Conservation (phyloP, 108 stramenopile genomes). For the Epipyxis sp. region DNA sequence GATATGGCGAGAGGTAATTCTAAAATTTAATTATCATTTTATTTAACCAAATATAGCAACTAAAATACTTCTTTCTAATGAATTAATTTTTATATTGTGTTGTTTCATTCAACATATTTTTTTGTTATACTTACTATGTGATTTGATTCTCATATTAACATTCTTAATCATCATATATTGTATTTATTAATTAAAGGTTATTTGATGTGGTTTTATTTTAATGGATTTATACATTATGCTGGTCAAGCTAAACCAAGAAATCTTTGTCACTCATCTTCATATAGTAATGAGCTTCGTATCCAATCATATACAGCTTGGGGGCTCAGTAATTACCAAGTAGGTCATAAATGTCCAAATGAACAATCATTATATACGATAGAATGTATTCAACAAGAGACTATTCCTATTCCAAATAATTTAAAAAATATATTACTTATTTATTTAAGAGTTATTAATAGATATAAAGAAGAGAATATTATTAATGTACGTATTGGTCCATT, state of each 20-base stretch:
- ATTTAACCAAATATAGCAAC: no score
- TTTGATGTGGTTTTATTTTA: constrained; percentile 15
- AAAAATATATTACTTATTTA: background rate
- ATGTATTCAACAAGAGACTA: background rate
- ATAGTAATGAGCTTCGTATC: background rate
- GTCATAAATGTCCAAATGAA: background rate
- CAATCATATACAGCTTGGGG: background rate
- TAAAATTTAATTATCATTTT: no score
- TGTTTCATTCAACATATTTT: no score
- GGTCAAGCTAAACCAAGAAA: background rate
- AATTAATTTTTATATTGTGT: no score
- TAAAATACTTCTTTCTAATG: no score
- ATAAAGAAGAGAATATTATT: background rate
- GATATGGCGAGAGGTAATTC: constrained; percentile 24
- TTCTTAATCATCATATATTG: no score
- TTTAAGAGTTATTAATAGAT: background rate
- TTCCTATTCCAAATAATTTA: background rate
- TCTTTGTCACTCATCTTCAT: background rate
- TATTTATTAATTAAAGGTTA: no score
- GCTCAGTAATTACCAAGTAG: background rate
- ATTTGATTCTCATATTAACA: no score
- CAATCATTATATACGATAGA: background rate
- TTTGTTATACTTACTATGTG: no score
- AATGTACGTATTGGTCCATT: background rate
- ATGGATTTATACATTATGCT: background rate